phyloP scores from a whole-genome alignment of 371 early-diverging fungal species.

The Syncephalastrum contaminatum region DNA sequence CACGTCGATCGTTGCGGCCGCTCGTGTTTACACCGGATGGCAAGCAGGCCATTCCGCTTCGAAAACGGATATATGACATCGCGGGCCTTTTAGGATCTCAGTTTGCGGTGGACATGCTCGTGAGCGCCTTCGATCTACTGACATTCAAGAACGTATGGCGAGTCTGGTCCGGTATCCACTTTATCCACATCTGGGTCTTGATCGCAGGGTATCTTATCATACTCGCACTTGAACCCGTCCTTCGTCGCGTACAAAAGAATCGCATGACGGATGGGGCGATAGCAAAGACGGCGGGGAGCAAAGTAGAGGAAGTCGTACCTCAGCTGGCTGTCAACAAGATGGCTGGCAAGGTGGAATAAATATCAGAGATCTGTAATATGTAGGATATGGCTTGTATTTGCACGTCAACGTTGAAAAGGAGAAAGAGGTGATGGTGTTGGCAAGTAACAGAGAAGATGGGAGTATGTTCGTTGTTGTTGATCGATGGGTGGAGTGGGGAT shows the following conservation, averaged over 20 bases:
- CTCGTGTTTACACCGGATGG: slow-evolving; percentile 48
- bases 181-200: slow-evolving; percentile 50
- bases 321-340: not conserved
- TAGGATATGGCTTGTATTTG: not conserved
- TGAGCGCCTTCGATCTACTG: slow-evolving; percentile 73
- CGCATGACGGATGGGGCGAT: slow-evolving; percentile 1
- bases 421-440: not conserved
- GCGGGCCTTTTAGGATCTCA: slow-evolving; percentile 67
- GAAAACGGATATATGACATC: slow-evolving; percentile 60
- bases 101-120: slow-evolving; percentile 64
- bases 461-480: not conserved
- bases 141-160: slow-evolving; percentile 29
- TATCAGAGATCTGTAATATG: not conserved
- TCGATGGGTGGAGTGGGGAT: not conserved
- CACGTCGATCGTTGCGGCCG: slow-evolving; percentile 74
- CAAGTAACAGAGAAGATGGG: not conserved
- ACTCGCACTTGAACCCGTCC: slow-evolving; percentile 3
- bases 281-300: not conserved
- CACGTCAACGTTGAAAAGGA: not conserved
- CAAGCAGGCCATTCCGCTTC: slow-evolving; percentile 24
- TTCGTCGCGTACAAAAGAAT: slow-evolving; percentile 19
- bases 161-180: slow-evolving; percentile 61
- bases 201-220: slow-evolving; percentile 25
- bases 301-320: not conserved
- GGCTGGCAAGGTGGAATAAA: no score